Conservation (phyloP, 768 basidiomycete species). For the Suillus alpinus region DNA sequence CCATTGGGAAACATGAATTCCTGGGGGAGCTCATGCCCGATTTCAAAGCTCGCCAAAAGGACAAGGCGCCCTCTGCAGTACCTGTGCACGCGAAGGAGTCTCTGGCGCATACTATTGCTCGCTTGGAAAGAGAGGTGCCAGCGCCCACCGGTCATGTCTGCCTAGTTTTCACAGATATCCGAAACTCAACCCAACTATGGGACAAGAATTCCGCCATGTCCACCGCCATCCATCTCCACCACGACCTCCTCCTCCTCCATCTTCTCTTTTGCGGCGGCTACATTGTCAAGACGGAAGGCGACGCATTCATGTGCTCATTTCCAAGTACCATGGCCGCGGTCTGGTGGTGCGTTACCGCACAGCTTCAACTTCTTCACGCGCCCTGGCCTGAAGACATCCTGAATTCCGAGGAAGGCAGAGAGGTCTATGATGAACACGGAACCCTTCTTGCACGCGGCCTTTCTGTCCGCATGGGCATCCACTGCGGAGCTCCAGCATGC, state of each 20-base stretch:
- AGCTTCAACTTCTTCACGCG: conserved; percentile 75
- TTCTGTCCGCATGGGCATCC: conserved; percentile 98
- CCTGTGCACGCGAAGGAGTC: conserved; percentile 74
- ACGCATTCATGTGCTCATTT: conserved; percentile 99
- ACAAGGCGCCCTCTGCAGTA: conserved; percentile 92
- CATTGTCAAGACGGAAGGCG: conserved; percentile 99
- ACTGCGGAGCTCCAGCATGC: conserved; percentile 86
- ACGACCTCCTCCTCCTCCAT: conserved; percentile 54
- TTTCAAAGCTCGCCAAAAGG: conserved; percentile 63
- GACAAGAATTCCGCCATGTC: conserved; percentile 82
- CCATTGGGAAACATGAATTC: conserved; percentile 63
- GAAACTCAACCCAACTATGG: conserved; percentile 84
- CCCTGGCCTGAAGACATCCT: conserved; percentile 93
- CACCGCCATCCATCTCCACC: conserved; percentile 88
- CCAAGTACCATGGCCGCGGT: conserved; percentile 81
- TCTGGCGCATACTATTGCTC: conserved; percentile 50
- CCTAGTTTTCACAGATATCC: conserved; percentile 96
- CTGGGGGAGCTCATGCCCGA: conserved; percentile 87
- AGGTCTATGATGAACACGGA: conserved; percentile 64
- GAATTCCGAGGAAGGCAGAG: conserved; percentile 87
- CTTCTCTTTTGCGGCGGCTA: conserved; percentile 92
- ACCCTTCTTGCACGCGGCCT: conserved; percentile 79
- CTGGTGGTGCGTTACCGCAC: conserved; percentile 90
- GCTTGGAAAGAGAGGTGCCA: conserved; percentile 75
- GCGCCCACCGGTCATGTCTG: conserved; percentile 86